Conservation (phyloP, 768 basidiomycete genomes). For the Boletus rubropictus region DNA sequence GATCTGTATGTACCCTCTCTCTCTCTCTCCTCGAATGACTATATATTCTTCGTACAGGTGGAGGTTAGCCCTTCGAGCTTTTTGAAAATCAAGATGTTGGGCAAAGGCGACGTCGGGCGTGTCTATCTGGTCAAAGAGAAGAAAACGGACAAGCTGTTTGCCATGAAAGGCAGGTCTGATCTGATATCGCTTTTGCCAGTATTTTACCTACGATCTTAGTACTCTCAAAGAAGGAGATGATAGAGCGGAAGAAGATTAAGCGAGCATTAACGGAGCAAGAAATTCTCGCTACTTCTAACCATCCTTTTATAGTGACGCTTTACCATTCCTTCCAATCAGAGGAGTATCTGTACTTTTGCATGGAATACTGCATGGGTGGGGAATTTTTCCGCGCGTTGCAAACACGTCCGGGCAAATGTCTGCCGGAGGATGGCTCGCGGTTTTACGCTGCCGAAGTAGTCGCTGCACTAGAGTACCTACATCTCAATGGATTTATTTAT, state of each 20-base stretch:
- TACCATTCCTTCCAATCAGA: slow-evolving; percentile 99
- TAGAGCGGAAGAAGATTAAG: slow-evolving; percentile 99
- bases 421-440: slow-evolving; percentile 89
- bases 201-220: slow-evolving; percentile 49
- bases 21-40: neutral
- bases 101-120: slow-evolving; percentile 97
- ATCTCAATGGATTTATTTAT: slow-evolving; percentile 99
- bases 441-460: slow-evolving; percentile 99
- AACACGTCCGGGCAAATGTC: slow-evolving; percentile 92
- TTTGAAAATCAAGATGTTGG: slow-evolving; percentile 95
- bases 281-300: slow-evolving; percentile 96
- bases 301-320: slow-evolving; percentile 98
- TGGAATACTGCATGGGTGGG: slow-evolving; percentile 99
- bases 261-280: slow-evolving; percentile 98
- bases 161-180: slow-evolving; percentile 88
- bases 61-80: slow-evolving; percentile 94
- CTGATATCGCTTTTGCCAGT: slow-evolving; percentile 1
- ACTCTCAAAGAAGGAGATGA: slow-evolving; percentile 98
- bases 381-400: slow-evolving; percentile 99
- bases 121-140: slow-evolving; percentile 98
- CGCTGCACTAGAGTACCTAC: slow-evolving; percentile 95
- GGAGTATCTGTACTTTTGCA: slow-evolving; percentile 96
- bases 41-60: slow-evolving; percentile 45
- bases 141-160: slow-evolving; percentile 92
- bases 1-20: slow-evolving; percentile 51